Evolutionary conservation across 805 yeast genomes (phyloP).

Genomic region (Candida bentonensis): DNA sequence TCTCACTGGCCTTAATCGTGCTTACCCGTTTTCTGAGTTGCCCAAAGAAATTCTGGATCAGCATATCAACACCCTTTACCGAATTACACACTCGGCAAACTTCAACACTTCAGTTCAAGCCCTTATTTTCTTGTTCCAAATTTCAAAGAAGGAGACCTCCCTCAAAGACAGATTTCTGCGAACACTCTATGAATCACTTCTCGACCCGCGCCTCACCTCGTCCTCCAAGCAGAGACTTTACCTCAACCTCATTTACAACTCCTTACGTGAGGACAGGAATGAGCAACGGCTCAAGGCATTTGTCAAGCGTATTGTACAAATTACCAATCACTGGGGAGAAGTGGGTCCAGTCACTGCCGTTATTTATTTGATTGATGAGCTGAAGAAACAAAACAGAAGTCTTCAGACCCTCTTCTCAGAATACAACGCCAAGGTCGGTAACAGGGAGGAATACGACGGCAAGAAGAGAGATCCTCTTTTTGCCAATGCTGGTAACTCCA

Average conservation of each 20-base stretch:
- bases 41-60: slow-evolving; percentile 48
- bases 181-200: slow-evolving; percentile 76
- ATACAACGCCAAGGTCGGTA: slow-evolving; percentile 36
- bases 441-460: slow-evolving; percentile 48
- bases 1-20: slow-evolving; percentile 88
- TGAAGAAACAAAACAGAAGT: slow-evolving; percentile 38
- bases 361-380: slow-evolving; percentile 56
- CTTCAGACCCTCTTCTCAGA: slow-evolving; percentile 47
- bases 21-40: slow-evolving; percentile 80
- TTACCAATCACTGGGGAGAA: slow-evolving; percentile 74
- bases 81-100: slow-evolving; percentile 85
- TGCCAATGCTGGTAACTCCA: slow-evolving; percentile 71
- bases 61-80: slow-evolving; percentile 74
- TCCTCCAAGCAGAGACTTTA: slow-evolving; percentile 91
- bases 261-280: slow-evolving; percentile 57
- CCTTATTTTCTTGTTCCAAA: slow-evolving; percentile 68
- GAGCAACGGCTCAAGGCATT: slow-evolving; percentile 66
- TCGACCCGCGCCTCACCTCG: slow-evolving; percentile 69
- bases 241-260: slow-evolving; percentile 69
- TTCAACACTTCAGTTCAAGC: slow-evolving; percentile 93
- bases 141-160: slow-evolving; percentile 39
- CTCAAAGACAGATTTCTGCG: slow-evolving; percentile 51
- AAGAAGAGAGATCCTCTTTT: slow-evolving; percentile 84
- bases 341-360: slow-evolving; percentile 82
- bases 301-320: slow-evolving; percentile 78